phyloP scores from a whole-genome alignment of 306 rosid genomes.

The Cyclanthera cordifolia region DNA sequence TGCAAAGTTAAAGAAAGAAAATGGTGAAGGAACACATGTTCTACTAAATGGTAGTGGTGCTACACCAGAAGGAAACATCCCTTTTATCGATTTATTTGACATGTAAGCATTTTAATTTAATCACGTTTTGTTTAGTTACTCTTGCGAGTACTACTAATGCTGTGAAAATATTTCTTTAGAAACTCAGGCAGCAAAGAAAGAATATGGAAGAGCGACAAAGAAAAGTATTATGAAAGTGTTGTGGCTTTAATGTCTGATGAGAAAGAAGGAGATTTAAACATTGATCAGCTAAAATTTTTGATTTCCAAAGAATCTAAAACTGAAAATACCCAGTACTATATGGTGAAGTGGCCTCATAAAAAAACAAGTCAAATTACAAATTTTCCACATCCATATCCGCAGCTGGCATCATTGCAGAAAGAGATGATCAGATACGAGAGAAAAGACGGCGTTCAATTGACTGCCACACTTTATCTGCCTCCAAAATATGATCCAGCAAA shows the following conservation, averaged over 20 bases:
- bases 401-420: constrained; percentile 80
- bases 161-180: constrained; percentile 52
- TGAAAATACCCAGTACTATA: constrained; percentile 80
- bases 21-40: constrained; percentile 46
- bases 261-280: constrained; percentile 70
- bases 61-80: constrained; percentile 87
- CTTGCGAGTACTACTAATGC: constrained; percentile 13
- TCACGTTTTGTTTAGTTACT: not conserved
- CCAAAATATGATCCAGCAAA: constrained; percentile 76
- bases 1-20: constrained; percentile 59
- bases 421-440: constrained; percentile 94
- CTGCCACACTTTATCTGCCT: constrained; percentile 91
- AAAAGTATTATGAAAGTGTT: constrained; percentile 69
- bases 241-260: constrained; percentile 89
- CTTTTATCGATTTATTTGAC: constrained; percentile 94
- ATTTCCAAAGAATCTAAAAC: constrained; percentile 93
- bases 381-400: constrained; percentile 99
- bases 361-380: constrained; percentile 56
- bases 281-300: constrained; percentile 63
- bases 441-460: constrained; percentile 93
- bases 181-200: constrained; percentile 77
- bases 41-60: constrained; percentile 88
- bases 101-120: constrained; percentile 41
- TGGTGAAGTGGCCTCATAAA: constrained; percentile 77
- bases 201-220: constrained; percentile 86